phyloP scores from a whole-genome alignment of 2,329 filamentous ascomycete species.

The Shiraia sp. region DNA sequence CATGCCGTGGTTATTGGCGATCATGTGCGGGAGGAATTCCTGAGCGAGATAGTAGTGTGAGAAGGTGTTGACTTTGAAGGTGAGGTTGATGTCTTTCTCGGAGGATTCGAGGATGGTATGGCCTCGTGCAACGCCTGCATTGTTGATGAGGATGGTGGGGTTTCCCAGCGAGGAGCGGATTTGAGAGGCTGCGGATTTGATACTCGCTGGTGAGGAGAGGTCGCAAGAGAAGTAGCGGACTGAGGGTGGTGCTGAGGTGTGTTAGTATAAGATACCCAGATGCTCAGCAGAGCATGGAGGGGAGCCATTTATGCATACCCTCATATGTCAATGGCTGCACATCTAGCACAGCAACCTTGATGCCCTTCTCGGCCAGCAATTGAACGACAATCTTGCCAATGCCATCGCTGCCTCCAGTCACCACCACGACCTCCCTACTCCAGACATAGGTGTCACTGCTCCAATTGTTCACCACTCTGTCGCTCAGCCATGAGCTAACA shows the following conservation, averaged over 20 bases:
- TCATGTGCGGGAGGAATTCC: conserved; percentile 70
- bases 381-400: conserved; percentile 71
- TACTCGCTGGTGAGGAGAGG: conserved; percentile 61
- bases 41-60: conserved; percentile 69
- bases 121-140: conserved; percentile 67
- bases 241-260: conserved; percentile 49
- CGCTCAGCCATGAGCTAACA: conserved; percentile 57
- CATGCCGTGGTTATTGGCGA: conserved; percentile 69
- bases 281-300: not conserved
- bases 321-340: conserved; percentile 64
- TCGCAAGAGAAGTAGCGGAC: conserved; percentile 74
- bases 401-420: conserved; percentile 75
- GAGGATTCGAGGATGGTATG: conserved; percentile 63
- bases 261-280: conserved; percentile 5
- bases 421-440: conserved; percentile 69
- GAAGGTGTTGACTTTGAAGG: conserved; percentile 72
- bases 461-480: conserved; percentile 56
- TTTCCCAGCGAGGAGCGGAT: conserved; percentile 63
- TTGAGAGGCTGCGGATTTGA: conserved; percentile 56
- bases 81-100: conserved; percentile 64
- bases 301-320: conserved; percentile 24
- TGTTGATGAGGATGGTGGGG: conserved; percentile 74
- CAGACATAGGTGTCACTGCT: conserved; percentile 63
- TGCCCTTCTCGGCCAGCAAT: conserved; percentile 64
- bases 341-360: conserved; percentile 74